These are phyloP conservation scores for Cucumis hystrix DNA, from an alignment of 306 rosid species.

Conservation along the genomic window DNA sequence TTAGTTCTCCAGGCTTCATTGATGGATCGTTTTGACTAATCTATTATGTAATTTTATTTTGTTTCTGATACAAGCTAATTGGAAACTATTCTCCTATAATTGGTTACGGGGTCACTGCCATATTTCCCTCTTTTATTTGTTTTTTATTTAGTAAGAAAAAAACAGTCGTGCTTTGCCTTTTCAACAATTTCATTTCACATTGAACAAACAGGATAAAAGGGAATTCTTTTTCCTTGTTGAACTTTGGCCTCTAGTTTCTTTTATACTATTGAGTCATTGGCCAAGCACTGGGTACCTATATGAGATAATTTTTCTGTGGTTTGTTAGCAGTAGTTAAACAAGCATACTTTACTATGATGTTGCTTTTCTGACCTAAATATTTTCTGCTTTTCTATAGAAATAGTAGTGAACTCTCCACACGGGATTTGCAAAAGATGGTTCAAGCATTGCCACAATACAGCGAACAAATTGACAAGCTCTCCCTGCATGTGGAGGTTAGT, in stretches of 20 bases:
- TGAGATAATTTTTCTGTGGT: not conserved
- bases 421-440: conserved; percentile 91
- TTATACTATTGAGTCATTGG: not conserved
- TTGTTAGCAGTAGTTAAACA: not conserved
- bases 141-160: not conserved
- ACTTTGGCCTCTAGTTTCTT: conserved; percentile 1
- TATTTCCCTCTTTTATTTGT: too few species aligned
- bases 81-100: too few species aligned
- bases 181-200: not conserved
- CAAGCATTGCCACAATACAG: conserved; percentile 98
- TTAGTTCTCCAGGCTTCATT: too few species aligned
- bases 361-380: conserved; percentile 7
- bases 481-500: conserved; percentile 94
- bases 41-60: too few species aligned
- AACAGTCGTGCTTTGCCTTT: not conserved
- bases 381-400: conserved; percentile 29
- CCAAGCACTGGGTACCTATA: not conserved
- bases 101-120: not conserved
- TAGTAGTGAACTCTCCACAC: conserved; percentile 68
- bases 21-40: too few species aligned
- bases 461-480: conserved; percentile 92
- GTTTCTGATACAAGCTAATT: too few species aligned
- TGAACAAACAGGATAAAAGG: not conserved
- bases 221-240: not conserved
- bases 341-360: not conserved